Base-by-base conservation (phyloP, 768 basidiomycete genomes). In the Vararia minispora region DNA sequence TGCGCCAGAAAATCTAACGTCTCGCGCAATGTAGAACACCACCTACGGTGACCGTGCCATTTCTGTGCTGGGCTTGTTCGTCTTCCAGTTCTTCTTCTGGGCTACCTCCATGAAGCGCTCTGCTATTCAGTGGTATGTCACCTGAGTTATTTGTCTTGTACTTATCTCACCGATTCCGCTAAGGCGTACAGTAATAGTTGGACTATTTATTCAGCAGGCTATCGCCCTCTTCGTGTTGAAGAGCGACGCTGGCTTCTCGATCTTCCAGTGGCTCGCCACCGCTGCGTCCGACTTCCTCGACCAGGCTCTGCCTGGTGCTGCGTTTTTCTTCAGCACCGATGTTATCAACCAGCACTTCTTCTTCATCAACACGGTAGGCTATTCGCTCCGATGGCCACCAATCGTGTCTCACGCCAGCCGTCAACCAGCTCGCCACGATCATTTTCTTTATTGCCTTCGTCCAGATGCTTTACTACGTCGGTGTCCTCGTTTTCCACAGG, bases 381-480 rank as follows among this genome's bases (percentile, higher is more conserved):
- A 27, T 43, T 11, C 10, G 26, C 24, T 14, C 33, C 42, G 23
- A 17, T 5, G 28, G 5, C n/a, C 21, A 3, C n/a, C 13, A 28
- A 8, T 17, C 14, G 18, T 30, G 31, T 25, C 29, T 21, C 17
- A 24, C 7, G 9, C 14, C 11, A 13, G 13, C 26, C 20, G 18
- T 51, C n/a, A n/a, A n/a, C n/a, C n/a, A 83, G 73, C 72, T 90
- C 28, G 52, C 71, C 8, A 71, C 80, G 14, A 83, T 94, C 57
- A 87, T 95, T 53, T 94, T 94, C 70, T 95, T 95, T 69, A 74
- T 95, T 49, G 88, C 90, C 20, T 82, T 87, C 47, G 74, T 91
- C 39, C 87, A 91, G 58, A 88, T 90, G 84, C 57, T 87, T 60
- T 91, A 89, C 64, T 83, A 90, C 44, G 58, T 57, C 60, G 51